Percentiles rank a stretch among this genome's conserved stretches.
phyloP scores from a whole-genome alignment of 352 stramenopile species.

The Globisporangium heterothallicum region DNA sequence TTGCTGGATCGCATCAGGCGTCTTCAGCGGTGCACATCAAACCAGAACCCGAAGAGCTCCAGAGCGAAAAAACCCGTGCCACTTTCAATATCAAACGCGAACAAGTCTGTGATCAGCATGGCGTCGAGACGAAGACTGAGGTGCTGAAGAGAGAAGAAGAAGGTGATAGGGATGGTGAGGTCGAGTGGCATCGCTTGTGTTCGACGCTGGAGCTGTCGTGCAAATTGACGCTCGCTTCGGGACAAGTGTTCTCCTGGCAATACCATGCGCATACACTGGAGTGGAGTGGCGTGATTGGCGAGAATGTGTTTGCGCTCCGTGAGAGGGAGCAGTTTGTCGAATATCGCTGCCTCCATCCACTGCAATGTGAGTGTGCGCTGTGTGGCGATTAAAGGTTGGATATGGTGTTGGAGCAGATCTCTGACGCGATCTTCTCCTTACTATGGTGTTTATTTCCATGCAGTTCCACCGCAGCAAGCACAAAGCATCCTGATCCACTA shows the following conservation, averaged over 20 bases:
- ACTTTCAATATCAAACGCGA: background rate
- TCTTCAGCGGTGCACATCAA: background rate
- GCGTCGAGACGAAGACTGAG: background rate
- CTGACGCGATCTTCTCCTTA: background rate
- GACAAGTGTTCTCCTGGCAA: conserved; percentile 46
- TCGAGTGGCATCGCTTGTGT: conserved; percentile 41
- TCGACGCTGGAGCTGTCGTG: conserved; percentile 38
- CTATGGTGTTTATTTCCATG: background rate
- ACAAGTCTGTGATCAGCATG: too few relatives aligned
- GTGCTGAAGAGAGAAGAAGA: background rate
- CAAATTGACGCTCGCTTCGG: conserved; percentile 39
- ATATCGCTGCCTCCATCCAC: conserved; percentile 57
- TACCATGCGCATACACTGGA: conserved; percentile 14
- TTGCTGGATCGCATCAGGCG: background rate
- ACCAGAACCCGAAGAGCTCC: conserved; percentile 8
- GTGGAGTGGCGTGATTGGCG: conserved; percentile 52
- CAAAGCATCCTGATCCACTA: conserved; percentile 68
- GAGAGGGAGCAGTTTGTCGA: conserved; percentile 34
- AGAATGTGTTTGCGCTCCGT: conserved; percentile 39
- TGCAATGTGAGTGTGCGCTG: conserved; percentile 28
- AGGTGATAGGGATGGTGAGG: conserved; percentile 13
- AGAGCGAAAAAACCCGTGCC: background rate
- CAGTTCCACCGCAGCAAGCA: conserved; percentile 36
- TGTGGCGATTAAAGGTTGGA: background rate
- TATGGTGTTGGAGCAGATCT: too few relatives aligned